Evolutionary conservation across 106 monocot species (phyloP), one percentile per base, ranked within the genome.

Genomic region (Chionographis japonica): DNA sequence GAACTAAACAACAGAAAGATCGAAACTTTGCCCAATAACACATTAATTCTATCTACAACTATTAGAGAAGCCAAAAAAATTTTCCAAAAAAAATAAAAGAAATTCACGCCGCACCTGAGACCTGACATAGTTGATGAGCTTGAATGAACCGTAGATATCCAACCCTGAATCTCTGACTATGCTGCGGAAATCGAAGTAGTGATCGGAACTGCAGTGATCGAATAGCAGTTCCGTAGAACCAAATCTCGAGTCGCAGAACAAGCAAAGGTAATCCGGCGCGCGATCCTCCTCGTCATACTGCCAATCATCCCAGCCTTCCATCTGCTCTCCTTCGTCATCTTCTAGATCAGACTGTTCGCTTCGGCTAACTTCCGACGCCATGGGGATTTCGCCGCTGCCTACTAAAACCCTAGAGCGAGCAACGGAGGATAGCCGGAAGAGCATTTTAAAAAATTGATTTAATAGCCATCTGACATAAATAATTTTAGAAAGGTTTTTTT

Each of bases 121-220:
- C 38, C 98, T 69, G 49, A 98, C 59, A 61, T 79, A 98, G 64
- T 98, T 98, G 78, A 98, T 81, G 81, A 98, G 90, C 85, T 90
- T 98, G 73, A 98, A 67, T 3, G 77, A 90, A 8, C 85, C 85
- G 60, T 98, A 98, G 76, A 98, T 90, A 79, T 88, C 98, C 64
- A 98, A 73, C 8, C 65, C 68, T 52, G 79, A 50, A 68, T 80
- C 75, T 15, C 43, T 81, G 15, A 78, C 78, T 6, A 93, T 41
- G 4, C 12, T 46, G n/a, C 51, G 20, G 60, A 93, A 98, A 81
- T 98, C 87, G 40, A 98, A 98, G 40, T 16, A 58, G 66, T 98
- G 98, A 4, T 78, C 72, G 9, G 55, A 41, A 14, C 8, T 12
- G 50, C 98, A 98, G 78, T 98, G 98, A 46, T 77, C 62, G 67